These are phyloP conservation scores for Trifolium repens DNA, from an alignment of 306 rosid genomes.

Conservation along the genomic window DNA sequence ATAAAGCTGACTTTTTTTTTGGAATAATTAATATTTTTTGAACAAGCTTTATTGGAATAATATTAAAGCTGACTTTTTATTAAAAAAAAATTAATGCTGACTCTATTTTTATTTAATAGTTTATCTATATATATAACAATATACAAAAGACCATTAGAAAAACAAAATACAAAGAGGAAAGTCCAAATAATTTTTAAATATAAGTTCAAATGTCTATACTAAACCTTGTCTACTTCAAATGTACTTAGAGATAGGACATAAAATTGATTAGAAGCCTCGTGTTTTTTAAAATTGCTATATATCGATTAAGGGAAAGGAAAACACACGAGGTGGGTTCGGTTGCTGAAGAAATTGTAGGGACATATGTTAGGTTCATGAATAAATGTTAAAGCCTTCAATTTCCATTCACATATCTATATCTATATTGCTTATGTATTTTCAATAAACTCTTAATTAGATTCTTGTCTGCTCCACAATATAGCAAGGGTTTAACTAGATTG, in stretches of 20 bases:
- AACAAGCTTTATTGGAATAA: too few species aligned
- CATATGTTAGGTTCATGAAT: slow-evolving; percentile 39
- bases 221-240: background rate
- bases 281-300: background rate
- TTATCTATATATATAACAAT: too few species aligned
- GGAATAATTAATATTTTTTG: too few species aligned
- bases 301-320: slow-evolving; percentile 14
- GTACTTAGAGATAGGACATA: background rate
- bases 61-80: too few species aligned
- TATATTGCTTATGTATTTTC: too few species aligned
- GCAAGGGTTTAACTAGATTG: too few species aligned
- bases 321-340: slow-evolving; percentile 32
- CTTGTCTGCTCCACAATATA: too few species aligned
- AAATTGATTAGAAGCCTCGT: background rate
- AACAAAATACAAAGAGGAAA: background rate
- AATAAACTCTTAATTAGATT: too few species aligned
- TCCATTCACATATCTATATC: background rate
- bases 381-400: background rate
- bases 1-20: too few species aligned
- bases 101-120: too few species aligned
- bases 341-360: slow-evolving; percentile 32
- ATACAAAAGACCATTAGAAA: too few species aligned
- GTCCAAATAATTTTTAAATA: background rate
- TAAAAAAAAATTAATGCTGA: too few species aligned
- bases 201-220: background rate